Conservation (phyloP, 164 flowering plant species). For the Santalum album region DNA sequence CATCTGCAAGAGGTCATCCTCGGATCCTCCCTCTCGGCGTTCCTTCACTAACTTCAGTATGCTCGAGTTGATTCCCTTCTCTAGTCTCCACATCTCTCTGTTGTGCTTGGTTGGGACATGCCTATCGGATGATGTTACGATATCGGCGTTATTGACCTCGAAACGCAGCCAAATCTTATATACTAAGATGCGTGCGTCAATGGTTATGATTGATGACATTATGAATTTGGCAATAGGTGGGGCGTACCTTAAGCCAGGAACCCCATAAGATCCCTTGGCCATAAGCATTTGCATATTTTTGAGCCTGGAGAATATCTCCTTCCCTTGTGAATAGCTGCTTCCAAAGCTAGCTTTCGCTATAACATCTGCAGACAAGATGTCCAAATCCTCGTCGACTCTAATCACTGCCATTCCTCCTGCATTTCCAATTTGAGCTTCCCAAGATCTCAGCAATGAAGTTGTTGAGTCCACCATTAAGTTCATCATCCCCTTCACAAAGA, state of each 20-base stretch:
- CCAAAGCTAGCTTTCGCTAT: slow-evolving; percentile 21
- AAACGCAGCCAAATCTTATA: no score
- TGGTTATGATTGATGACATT: no score
- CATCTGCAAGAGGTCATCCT: no score
- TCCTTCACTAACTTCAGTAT: no score
- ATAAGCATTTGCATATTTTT: slow-evolving; percentile 8
- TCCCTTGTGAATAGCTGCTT: slow-evolving; percentile 11
- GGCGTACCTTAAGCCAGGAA: slow-evolving; percentile 21
- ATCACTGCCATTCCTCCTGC: slow-evolving; percentile 9
- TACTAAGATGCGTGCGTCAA: no score
- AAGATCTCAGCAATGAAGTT: slow-evolving; percentile 6
- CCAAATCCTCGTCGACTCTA: slow-evolving; percentile 14
- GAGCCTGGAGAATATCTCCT: slow-evolving; percentile 12
- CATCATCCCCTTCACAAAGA: slow-evolving; percentile 10
- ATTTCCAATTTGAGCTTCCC: slow-evolving; percentile 12
- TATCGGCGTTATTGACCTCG: no score
- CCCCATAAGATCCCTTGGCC: slow-evolving; percentile 11
- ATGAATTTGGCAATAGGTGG: no score
- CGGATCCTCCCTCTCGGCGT: no score
- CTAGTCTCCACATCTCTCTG: no score
- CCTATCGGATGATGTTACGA: no score
- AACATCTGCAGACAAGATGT: slow-evolving; percentile 13
- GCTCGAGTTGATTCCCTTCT: no score
- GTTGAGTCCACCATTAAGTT: slow-evolving; percentile 16
- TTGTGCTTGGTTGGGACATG: no score